Evolutionary conservation across 768 basidiomycete species (phyloP).

Genomic region (Sarcodon aspratus): DNA sequence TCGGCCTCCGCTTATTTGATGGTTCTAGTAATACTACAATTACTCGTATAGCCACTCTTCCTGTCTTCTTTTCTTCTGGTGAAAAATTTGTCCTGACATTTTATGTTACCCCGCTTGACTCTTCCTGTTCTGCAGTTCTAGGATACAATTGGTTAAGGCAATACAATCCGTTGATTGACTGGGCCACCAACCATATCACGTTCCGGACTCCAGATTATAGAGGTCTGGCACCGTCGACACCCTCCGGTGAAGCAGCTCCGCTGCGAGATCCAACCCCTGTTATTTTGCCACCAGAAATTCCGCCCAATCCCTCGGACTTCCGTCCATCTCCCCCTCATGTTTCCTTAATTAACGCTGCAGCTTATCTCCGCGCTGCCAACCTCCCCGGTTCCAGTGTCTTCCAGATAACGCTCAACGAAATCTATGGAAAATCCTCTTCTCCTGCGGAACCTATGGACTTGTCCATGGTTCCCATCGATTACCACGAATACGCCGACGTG

Average conservation of each 20-base stretch:
- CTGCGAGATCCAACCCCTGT: neutral
- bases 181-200: neutral
- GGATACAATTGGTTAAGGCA: slow-evolving; percentile 7
- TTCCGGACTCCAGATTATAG: neutral
- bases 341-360: slow-evolving; percentile 3
- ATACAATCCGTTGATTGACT: slow-evolving; percentile 15
- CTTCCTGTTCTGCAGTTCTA: slow-evolving; percentile 3
- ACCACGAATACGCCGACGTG: slow-evolving; percentile 8
- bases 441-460: slow-evolving; percentile 1
- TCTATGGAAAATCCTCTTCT: neutral
- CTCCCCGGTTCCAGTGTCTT: neutral
- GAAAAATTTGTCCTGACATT: too few species aligned
- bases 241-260: too few species aligned
- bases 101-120: too few species aligned
- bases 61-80: too few species aligned
- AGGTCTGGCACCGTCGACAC: too few species aligned
- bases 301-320: neutral
- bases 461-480: slow-evolving; percentile 4
- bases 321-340: slow-evolving; percentile 1
- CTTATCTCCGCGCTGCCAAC: neutral
- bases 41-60: too few species aligned
- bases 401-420: neutral
- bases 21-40: too few species aligned
- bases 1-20: too few species aligned
- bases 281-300: neutral